These are phyloP conservation scores for Thelonectria rubi DNA, from an alignment of 2,329 filamentous ascomycete species.

Conservation along the genomic window DNA sequence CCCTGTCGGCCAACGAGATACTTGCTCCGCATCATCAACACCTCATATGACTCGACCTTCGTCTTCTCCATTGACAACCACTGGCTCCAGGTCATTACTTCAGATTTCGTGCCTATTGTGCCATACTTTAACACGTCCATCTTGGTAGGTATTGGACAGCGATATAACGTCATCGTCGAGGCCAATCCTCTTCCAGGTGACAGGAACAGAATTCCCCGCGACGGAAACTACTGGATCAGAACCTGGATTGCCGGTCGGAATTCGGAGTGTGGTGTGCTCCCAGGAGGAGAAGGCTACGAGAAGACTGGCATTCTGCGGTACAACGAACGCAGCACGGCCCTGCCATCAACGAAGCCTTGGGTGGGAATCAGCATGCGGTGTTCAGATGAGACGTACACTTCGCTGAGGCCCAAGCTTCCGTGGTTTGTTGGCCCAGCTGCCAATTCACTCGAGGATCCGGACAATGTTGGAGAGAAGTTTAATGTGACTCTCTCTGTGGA, in stretches of 20 bases:
- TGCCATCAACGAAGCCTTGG: conserved; percentile 19
- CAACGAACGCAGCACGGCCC: conserved; percentile 10
- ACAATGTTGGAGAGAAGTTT: conserved; percentile 25
- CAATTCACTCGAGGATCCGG: conserved; percentile 13
- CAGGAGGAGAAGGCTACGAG: conserved; percentile 28
- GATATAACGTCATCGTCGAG: conserved; percentile 9
- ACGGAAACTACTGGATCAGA: background rate
- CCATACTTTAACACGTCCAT: conserved; percentile 57
- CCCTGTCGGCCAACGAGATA: conserved; percentile 49
- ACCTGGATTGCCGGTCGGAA: conserved; percentile 17
- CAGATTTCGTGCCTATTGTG: conserved; percentile 65
- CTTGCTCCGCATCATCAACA: conserved; percentile 59
- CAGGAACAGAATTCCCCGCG: conserved; percentile 16
- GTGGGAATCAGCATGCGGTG: background rate
- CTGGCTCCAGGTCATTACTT: conserved; percentile 64
- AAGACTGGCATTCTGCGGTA: conserved; percentile 32
- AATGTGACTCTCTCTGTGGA: conserved; percentile 24
- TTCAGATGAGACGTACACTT: conserved; percentile 32
- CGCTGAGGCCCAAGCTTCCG: conserved; percentile 30
- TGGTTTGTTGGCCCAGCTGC: conserved; percentile 35
- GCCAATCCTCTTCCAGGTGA: background rate
- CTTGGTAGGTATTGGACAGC: conserved; percentile 5
- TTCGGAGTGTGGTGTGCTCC: background rate
- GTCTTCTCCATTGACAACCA: conserved; percentile 66
- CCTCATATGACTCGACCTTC: conserved; percentile 54